These are phyloP conservation scores for Panicum miliaceum DNA, from an alignment of 176 grass and related monocot genomes.

Conservation along the genomic window DNA sequence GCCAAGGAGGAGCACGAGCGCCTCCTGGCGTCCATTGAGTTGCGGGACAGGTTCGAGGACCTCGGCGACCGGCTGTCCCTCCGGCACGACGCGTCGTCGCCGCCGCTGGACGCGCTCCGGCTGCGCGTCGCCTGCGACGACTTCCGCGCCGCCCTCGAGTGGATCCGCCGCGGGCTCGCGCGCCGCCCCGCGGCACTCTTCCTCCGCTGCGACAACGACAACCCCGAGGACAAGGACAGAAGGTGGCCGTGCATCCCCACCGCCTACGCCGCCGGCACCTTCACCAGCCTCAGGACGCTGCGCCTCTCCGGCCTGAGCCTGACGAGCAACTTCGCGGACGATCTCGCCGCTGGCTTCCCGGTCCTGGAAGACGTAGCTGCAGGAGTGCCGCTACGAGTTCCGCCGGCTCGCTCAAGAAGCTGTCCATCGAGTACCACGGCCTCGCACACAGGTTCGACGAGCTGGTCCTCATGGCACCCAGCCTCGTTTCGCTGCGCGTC, in stretches of 20 bases:
- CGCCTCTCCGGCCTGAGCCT: background rate
- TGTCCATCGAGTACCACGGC: background rate
- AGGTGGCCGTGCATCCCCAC: background rate
- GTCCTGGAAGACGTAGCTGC: conserved; percentile 17
- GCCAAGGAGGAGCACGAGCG: too few species aligned
- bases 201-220: background rate
- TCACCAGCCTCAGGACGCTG: background rate
- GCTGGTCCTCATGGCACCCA: conserved; percentile 5
- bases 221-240: too few species aligned
- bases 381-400: background rate
- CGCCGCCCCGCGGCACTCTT: background rate
- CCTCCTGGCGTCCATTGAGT: background rate
- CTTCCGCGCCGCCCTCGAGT: background rate
- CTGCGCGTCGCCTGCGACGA: background rate
- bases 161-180: conserved; percentile 13
- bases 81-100: too few species aligned
- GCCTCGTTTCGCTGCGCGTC: background rate
- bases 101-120: conserved; percentile 25
- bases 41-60: conserved; percentile 5
- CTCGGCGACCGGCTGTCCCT: background rate
- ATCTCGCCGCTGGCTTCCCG: background rate
- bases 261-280: background rate
- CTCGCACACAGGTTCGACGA: too few species aligned
- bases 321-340: background rate
- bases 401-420: background rate